Base-by-base conservation (phyloP, 1,139 yeast species). In the Pneumocystis sp. region DNA sequence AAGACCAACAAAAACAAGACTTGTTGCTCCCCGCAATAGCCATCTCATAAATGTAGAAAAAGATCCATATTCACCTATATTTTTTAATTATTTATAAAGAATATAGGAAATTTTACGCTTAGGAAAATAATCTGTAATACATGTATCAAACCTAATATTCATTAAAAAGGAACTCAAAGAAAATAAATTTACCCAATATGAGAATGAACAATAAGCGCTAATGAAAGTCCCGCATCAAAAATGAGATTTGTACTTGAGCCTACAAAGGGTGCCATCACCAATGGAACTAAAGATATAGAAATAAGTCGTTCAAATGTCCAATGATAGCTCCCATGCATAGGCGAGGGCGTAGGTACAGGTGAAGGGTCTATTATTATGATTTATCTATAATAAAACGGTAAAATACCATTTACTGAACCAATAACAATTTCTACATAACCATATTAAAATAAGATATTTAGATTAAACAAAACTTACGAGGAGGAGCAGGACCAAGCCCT, bases 91-190 rank as follows among this genome's bases (percentile, higher is more conserved):
- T 44, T 21, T 37, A 37, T 12, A 17, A 40, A 17, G 6, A 50
- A 50, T 15, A 25, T 21, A 6, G n/a, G 12, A 25, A 44, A 19
- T 12, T 12, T 31, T 25, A 75, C 96, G 83, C 76, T 80, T 79
- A 65, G 96, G 97, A 69, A 91, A 85, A 77, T 90, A 90, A 76
- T 91, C 97, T 68, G 85, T 83, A 73, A 91, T 89, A 78, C 96
- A 89, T 59, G 95, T 81, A 72, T 85, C 85, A 77, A 91, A 82
- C 0, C 57, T 50, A 50, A 50, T 10, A 25, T 25, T 25, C 12
- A 25, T 50, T n/a, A 50, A 50, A 25, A 50, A 50, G 25, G 21
- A 45, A 21, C 21, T n/a, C 25, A 1, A 25, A 10, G 6, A 50
- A 25, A 4, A 50, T 15, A 50, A 50, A 25, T 29, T 21, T 10